Evolutionary conservation across 2,329 filamentous ascomycete species (phyloP), one percentile per base, ranked within the genome.

Genomic region (Emydomyces testavorans): DNA sequence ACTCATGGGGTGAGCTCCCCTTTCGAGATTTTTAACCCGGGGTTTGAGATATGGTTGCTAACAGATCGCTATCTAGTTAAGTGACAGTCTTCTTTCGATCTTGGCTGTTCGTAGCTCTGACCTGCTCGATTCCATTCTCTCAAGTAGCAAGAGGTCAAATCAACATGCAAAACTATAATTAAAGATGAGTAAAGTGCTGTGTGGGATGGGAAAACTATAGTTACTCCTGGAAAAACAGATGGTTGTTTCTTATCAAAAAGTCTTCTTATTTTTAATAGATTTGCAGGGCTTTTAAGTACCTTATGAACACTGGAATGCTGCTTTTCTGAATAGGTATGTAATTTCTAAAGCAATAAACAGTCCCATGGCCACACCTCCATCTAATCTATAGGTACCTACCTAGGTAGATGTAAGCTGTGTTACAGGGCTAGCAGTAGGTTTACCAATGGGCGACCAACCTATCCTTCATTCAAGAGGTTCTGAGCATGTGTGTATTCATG

Each of bases 1-100:
- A 94, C 88, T 28, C 90, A 96, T 65, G 90, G 90, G 51, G 52
- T 53, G 49, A 41, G 52, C 46, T n/a, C 16, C n/a, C n/a, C n/a
- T n/a, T n/a, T n/a, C n/a, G n/a, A n/a, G n/a, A 35, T 16, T 32
- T 24, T 37, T 16, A 4, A 5, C 18, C 3, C 4, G 2, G 1
- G 2, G 4, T 8, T 34, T 26, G 18, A 2, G 8, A 13, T 21
- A 21, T 13, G 6, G 26, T 31, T 45, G 21, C 38, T 50, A 34
- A 50, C 34, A n/a, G 35, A 6, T 8, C 11, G 36, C 24, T 16
- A 10, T 34, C 6, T 28, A 53, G 54, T 68, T 93, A 66, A 87
- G 85, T 62, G 85, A 93, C 65, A 86, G 82, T 39, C 74, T 93
- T 45, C 73, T 93, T 45, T 90, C 85, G 1, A 83, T 92, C 52